Evolutionary conservation across 2,329 filamentous ascomycete species (phyloP).

Genomic region (Fusarium odoratissimum): DNA sequence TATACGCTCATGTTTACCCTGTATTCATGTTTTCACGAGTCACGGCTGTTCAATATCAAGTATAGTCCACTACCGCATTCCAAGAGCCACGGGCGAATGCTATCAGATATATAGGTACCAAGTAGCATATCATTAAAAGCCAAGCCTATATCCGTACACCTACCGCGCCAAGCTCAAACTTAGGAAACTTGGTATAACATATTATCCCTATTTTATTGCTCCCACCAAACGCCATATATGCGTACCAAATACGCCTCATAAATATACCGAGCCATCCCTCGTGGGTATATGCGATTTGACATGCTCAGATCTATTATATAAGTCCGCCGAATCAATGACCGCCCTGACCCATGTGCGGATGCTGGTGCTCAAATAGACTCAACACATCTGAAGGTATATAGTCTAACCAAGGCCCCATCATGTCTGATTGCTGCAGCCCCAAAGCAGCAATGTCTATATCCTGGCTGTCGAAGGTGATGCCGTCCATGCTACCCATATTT

Average conservation of each 20-base stretch:
- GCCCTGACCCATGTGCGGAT: slow-evolving; percentile 42
- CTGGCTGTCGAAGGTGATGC: slow-evolving; percentile 79
- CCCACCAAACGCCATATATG: slow-evolving; percentile 24
- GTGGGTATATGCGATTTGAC: neutral
- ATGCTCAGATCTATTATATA: slow-evolving; percentile 1
- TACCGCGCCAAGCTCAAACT: slow-evolving; percentile 24
- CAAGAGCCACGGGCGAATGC: neutral
- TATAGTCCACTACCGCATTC: neutral
- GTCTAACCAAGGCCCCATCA: slow-evolving; percentile 78
- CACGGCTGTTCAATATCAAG: neutral
- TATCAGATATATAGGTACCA: neutral
- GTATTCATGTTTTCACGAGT: neutral
- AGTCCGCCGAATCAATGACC: slow-evolving; percentile 20
- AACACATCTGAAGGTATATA: slow-evolving; percentile 76
- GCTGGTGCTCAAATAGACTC: slow-evolving; percentile 61
- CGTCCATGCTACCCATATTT: slow-evolving; percentile 54
- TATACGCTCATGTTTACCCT: neutral
- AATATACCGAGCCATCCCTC: slow-evolving; percentile 1
- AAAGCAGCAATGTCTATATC: slow-evolving; percentile 80
- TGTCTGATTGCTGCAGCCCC: slow-evolving; percentile 67
- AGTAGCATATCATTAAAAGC: slow-evolving; percentile 5
- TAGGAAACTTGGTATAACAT: slow-evolving; percentile 18
- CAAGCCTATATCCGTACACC: slow-evolving; percentile 3
- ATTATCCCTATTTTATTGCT: slow-evolving; percentile 24
- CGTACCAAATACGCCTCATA: slow-evolving; percentile 16